Evolutionary conservation across 2,329 filamentous ascomycete genomes (phyloP).

Genomic region (Malbranchea cinnamomea): DNA sequence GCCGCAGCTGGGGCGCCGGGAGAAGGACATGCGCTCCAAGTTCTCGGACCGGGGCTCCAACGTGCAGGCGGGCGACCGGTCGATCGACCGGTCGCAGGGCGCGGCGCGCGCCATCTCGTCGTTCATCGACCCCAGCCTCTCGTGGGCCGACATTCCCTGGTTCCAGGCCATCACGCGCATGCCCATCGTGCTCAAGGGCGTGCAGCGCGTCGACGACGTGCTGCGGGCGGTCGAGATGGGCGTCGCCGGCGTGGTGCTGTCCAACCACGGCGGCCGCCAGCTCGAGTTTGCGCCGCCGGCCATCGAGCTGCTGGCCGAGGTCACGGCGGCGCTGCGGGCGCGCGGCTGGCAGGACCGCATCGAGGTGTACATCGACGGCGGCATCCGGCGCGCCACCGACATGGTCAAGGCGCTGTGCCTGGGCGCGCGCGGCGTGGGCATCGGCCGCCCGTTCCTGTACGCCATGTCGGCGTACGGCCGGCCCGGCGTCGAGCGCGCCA

Average conservation of each 20-base stretch:
- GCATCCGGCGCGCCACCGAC: conserved; percentile 77
- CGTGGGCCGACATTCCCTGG: conserved; percentile 91
- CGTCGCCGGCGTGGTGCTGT: conserved; percentile 80
- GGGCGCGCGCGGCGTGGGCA: conserved; percentile 81
- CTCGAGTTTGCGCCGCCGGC: conserved; percentile 82
- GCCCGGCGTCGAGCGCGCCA: conserved; percentile 75
- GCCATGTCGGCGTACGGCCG: conserved; percentile 89
- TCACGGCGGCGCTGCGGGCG: conserved; percentile 70
- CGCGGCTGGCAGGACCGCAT: conserved; percentile 60
- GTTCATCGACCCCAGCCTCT: conserved; percentile 90
- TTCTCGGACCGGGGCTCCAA: conserved; percentile 70
- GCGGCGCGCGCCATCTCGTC: conserved; percentile 87
- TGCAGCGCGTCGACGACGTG: conserved; percentile 92
- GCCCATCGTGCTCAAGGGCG: conserved; percentile 92
- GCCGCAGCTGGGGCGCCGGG: conserved; percentile 80
- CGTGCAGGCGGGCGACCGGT: conserved; percentile 54
- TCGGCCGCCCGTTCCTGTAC: conserved; percentile 87
- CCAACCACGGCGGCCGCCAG: conserved; percentile 90
- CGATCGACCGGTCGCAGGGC: conserved; percentile 74
- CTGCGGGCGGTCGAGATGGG: conserved; percentile 69
- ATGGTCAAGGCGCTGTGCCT: conserved; percentile 91
- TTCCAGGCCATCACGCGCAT: conserved; percentile 80
- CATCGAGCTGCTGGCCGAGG: conserved; percentile 82
- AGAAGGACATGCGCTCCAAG: conserved; percentile 96
- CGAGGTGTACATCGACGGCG: conserved; percentile 84